These are phyloP conservation scores for Fistulifera solaris DNA, from an alignment of 108 stramenopile species.

Conservation along the genomic window DNA sequence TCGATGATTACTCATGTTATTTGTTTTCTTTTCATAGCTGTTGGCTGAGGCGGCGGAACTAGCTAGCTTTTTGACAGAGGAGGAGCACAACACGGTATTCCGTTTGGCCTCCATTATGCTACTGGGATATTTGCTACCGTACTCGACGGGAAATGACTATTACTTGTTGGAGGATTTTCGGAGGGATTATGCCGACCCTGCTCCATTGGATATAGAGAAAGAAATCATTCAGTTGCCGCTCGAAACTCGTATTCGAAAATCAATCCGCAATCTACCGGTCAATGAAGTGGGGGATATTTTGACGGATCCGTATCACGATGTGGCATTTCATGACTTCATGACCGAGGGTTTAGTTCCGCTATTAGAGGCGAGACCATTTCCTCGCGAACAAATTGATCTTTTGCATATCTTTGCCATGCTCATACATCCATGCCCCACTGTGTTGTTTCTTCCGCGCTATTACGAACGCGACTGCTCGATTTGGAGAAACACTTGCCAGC, in stretches of 20 bases:
- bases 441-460: not conserved
- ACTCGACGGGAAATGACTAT: slow-evolving; percentile 39
- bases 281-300: slow-evolving; percentile 33
- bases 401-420: slow-evolving; percentile 43
- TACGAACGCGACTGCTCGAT: slow-evolving; percentile 3
- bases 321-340: slow-evolving; percentile 25
- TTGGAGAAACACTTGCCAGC: slow-evolving; percentile 18
- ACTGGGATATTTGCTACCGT: slow-evolving; percentile 34
- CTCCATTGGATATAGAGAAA: not conserved
- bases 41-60: slow-evolving; percentile 23
- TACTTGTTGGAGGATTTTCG: slow-evolving; percentile 10
- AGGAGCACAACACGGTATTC: slow-evolving; percentile 28
- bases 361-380: slow-evolving; percentile 22
- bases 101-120: slow-evolving; percentile 29
- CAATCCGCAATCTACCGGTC: slow-evolving; percentile 12
- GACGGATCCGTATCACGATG: slow-evolving; percentile 20
- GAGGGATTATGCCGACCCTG: not conserved
- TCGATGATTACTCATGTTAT: not conserved
- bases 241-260: slow-evolving; percentile 26
- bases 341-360: slow-evolving; percentile 21
- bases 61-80: slow-evolving; percentile 28
- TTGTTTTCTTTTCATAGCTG: slow-evolving; percentile 14
- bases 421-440: slow-evolving; percentile 24
- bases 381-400: slow-evolving; percentile 27
- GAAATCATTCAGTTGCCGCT: slow-evolving; percentile 26